Evolutionary conservation across 768 basidiomycete species (phyloP).

Genomic region (Leccinum pellstonianum): DNA sequence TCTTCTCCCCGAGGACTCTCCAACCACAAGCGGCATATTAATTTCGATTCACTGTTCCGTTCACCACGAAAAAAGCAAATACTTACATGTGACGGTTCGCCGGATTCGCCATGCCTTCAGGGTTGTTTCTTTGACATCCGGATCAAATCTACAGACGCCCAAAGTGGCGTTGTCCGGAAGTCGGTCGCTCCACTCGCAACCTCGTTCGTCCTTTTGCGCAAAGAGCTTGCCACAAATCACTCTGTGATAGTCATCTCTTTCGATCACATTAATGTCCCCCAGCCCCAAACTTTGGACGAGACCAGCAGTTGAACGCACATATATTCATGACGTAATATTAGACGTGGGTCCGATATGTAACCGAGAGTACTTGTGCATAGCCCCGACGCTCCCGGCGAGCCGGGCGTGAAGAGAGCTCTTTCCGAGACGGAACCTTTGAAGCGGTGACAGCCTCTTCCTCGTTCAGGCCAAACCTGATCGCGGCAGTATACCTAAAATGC

Average conservation of each 20-base stretch:
- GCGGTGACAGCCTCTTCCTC: constrained; percentile 3
- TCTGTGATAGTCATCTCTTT: neutral
- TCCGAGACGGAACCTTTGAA: constrained; percentile 5
- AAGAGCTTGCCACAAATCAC: neutral
- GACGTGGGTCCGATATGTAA: constrained; percentile 6
- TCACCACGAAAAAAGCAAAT: constrained; percentile 13
- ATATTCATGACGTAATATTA: constrained; percentile 17
- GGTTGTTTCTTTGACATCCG: constrained; percentile 11
- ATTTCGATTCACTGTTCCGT: neutral
- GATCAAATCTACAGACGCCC: constrained; percentile 12
- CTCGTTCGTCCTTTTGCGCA: neutral
- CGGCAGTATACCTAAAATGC: neutral
- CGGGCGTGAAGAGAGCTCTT: neutral
- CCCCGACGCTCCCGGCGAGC: constrained; percentile 4
- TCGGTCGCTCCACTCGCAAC: neutral
- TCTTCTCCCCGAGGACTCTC: constrained; percentile 25
- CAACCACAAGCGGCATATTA: constrained; percentile 11
- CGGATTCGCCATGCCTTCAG: constrained; percentile 21
- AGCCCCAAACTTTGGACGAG: neutral
- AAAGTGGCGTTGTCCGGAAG: constrained; percentile 3
- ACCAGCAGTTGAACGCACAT: neutral
- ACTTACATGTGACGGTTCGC: neutral
- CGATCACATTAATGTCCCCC: constrained; percentile 2
- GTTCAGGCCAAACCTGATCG: neutral
- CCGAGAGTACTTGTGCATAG: constrained; percentile 13